A percentile compares a stretch with the other conserved stretches of the same genome.
phyloP scores from a whole-genome alignment of 345 rosid genomes.

The Boechera stricta region DNA sequence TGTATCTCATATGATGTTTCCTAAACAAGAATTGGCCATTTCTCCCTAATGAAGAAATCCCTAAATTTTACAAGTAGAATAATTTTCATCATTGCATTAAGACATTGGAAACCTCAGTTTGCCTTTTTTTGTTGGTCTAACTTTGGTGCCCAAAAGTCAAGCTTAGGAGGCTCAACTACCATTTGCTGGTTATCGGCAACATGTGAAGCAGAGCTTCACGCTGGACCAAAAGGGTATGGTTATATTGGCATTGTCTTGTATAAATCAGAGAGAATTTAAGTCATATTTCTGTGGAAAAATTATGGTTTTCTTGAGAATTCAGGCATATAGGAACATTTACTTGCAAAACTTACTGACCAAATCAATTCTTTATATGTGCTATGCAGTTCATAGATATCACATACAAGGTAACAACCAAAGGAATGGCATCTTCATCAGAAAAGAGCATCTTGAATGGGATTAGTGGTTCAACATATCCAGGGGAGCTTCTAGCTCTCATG shows the following conservation, averaged over 20 bases:
- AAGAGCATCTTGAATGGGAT: slow-evolving; percentile 78
- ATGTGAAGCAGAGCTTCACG: slow-evolving; percentile 49
- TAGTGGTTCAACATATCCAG: slow-evolving; percentile 77
- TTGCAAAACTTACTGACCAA: slow-evolving; percentile 7
- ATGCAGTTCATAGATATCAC: slow-evolving; percentile 81
- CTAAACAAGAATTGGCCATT: slow-evolving; percentile 58
- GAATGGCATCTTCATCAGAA: slow-evolving; percentile 57
- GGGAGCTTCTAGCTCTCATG: slow-evolving; percentile 93
- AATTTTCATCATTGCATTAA: slow-evolving; percentile 38
- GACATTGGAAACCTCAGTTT: slow-evolving; percentile 47
- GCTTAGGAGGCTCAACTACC: slow-evolving; percentile 49
- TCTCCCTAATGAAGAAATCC: slow-evolving; percentile 3
- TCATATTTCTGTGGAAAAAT: neutral
- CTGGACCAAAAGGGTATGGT: slow-evolving; percentile 67
- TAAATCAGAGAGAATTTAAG: slow-evolving; percentile 30
- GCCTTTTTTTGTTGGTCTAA: slow-evolving; percentile 46
- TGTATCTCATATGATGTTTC: slow-evolving; percentile 44
- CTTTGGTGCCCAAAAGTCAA: slow-evolving; percentile 43
- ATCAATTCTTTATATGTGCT: neutral
- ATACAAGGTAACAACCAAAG: slow-evolving; percentile 74
- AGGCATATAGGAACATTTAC: slow-evolving; percentile 14
- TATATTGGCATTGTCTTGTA: slow-evolving; percentile 33
- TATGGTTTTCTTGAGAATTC: slow-evolving; percentile 7
- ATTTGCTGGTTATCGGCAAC: slow-evolving; percentile 42
- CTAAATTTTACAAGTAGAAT: slow-evolving; percentile 10